These are phyloP conservation scores for Saturnispora gosingensis DNA, from an alignment of 805 yeast species.

Conservation along the genomic window DNA sequence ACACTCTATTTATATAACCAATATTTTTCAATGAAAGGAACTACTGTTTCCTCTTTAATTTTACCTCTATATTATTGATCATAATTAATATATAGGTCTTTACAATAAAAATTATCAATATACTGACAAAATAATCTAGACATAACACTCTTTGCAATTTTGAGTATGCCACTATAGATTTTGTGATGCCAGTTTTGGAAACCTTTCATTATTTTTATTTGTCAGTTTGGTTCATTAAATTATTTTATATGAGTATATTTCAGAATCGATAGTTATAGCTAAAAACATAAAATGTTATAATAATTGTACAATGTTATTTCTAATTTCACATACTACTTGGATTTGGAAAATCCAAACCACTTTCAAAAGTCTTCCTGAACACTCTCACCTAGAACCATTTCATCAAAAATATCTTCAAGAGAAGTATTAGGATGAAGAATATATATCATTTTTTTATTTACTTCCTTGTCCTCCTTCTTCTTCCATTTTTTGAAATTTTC, in stretches of 20 bases:
- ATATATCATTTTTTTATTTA: slow-evolving; percentile 32
- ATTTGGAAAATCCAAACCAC: not conserved
- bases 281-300: not conserved
- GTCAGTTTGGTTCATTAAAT: no score
- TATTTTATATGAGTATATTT: not conserved
- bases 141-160: no score
- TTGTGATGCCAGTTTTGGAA: no score
- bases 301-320: not conserved
- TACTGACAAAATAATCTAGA: no score
- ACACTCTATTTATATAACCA: no score
- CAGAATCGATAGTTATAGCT: not conserved
- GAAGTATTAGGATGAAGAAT: slow-evolving; percentile 79
- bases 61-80: no score
- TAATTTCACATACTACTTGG: not conserved
- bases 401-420: slow-evolving; percentile 56
- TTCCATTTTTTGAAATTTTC: slow-evolving; percentile 9
- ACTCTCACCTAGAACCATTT: slow-evolving; percentile 11
- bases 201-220: no score
- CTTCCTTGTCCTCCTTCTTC: slow-evolving; percentile 17
- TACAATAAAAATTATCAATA: no score
- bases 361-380: slow-evolving; percentile 10
- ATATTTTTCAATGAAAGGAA: no score
- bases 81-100: no score
- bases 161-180: no score
- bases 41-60: no score